Evolutionary conservation across 257 asterid genomes (phyloP).

Genomic region (Solanum pimpinellifolium): DNA sequence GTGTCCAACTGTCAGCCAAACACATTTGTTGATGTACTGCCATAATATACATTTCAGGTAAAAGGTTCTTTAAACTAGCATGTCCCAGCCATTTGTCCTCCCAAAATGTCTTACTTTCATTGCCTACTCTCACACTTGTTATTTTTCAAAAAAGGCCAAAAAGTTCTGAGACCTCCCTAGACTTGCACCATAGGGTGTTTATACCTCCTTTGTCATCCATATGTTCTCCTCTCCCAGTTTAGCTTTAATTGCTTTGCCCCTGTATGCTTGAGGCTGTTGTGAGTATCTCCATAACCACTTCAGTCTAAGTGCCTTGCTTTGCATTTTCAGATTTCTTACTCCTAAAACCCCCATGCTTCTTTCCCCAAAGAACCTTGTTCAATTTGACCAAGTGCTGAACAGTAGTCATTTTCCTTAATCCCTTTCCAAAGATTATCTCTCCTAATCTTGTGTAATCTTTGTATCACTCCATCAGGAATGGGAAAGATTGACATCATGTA

Average conservation of each 20-base stretch:
- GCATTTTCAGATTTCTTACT: no score
- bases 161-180: neutral
- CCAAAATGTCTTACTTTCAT: neutral
- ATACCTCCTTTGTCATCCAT: neutral
- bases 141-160: neutral
- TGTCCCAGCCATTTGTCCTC: neutral
- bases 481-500: neutral
- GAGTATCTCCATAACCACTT: neutral
- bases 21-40: neutral
- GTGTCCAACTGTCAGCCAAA: neutral
- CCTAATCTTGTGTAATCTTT: neutral
- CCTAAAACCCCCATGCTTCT: neutral
- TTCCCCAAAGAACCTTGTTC: neutral
- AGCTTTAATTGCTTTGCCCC: neutral
- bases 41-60: neutral
- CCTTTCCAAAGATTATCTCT: neutral
- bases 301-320: neutral
- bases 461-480: neutral
- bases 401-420: neutral
- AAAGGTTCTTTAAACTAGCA: neutral
- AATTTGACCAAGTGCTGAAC: neutral
- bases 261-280: neutral
- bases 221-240: no score
- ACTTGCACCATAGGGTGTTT: no score
- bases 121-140: neutral